Percentiles rank a stretch among this genome's conserved stretches.
Conservation (phyloP, 768 basidiomycete species). For the Mrakia frigida region DNA sequence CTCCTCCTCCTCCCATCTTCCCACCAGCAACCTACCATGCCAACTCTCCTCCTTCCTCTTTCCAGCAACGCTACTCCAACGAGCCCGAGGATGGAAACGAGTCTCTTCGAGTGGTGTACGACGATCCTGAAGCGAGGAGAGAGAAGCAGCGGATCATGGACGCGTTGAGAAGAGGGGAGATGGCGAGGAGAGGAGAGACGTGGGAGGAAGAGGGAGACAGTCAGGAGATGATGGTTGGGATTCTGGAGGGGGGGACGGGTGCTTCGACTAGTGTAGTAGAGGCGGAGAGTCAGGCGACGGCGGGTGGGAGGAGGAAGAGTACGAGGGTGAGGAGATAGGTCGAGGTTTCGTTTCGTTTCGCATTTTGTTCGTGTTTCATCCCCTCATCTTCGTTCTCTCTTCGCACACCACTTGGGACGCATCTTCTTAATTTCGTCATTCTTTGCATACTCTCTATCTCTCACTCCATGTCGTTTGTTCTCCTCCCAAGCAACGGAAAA, state of each 20-base stretch:
- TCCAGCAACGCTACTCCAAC: not conserved
- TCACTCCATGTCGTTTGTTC: no score
- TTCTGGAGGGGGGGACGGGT: not conserved
- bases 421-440: no score
- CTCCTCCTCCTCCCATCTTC: not conserved
- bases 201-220: not conserved
- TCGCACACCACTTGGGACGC: no score
- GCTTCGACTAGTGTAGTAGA: not conserved
- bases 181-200: conserved; percentile 3
- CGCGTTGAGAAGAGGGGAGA: not conserved
- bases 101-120: conserved; percentile 8
- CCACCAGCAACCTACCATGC: not conserved
- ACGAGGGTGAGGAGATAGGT: not conserved
- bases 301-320: conserved; percentile 17
- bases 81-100: not conserved
- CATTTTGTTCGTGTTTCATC: not conserved
- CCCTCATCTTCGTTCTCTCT: not conserved
- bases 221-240: not conserved
- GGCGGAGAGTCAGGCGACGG: not conserved
- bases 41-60: conserved; percentile 14
- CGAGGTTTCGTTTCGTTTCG: not conserved
- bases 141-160: conserved; percentile 8
- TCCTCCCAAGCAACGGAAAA: not conserved
- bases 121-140: conserved; percentile 9
- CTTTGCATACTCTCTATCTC: not conserved